Percentiles rank a stretch among this genome's conserved stretches.
These are phyloP conservation scores for Diplotaxis tenuifolia DNA, from an alignment of 345 rosid species.

Conservation along the genomic window DNA sequence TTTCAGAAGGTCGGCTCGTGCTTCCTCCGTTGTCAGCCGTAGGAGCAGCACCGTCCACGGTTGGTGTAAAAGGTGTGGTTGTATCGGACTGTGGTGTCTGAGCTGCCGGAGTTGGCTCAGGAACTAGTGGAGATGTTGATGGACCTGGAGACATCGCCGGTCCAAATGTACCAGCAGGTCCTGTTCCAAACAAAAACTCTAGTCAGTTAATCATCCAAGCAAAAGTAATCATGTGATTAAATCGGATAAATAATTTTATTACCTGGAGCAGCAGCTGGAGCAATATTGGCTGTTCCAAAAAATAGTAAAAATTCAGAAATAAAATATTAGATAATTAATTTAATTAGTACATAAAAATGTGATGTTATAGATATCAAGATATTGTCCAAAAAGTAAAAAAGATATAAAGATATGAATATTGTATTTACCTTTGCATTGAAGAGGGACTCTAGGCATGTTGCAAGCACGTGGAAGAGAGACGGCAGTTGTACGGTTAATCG, in stretches of 20 bases:
- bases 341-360: not conserved
- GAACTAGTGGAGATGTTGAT: slow-evolving; percentile 51
- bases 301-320: not conserved
- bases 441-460: slow-evolving; percentile 75
- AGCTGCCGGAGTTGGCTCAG: slow-evolving; percentile 56
- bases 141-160: slow-evolving; percentile 54
- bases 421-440: slow-evolving; percentile 66
- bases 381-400: no score
- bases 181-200: slow-evolving; percentile 29
- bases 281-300: slow-evolving; percentile 42
- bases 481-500: slow-evolving; percentile 76
- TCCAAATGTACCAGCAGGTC: slow-evolving; percentile 50
- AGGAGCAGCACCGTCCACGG: slow-evolving; percentile 39
- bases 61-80: slow-evolving; percentile 57
- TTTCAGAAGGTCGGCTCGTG: slow-evolving; percentile 48
- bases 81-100: slow-evolving; percentile 54
- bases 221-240: not conserved
- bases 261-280: slow-evolving; percentile 91
- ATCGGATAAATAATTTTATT: not conserved
- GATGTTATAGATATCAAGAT: not conserved
- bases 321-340: not conserved
- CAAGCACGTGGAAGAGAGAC: slow-evolving; percentile 83
- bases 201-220: not conserved
- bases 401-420: not conserved
- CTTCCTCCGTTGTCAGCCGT: slow-evolving; percentile 46